A percentile compares a stretch with the other conserved stretches of the same genome.
These are phyloP conservation scores for Naganishia sp. DNA, from an alignment of 1,284 basidiomycete genomes.

Conservation along the genomic window DNA sequence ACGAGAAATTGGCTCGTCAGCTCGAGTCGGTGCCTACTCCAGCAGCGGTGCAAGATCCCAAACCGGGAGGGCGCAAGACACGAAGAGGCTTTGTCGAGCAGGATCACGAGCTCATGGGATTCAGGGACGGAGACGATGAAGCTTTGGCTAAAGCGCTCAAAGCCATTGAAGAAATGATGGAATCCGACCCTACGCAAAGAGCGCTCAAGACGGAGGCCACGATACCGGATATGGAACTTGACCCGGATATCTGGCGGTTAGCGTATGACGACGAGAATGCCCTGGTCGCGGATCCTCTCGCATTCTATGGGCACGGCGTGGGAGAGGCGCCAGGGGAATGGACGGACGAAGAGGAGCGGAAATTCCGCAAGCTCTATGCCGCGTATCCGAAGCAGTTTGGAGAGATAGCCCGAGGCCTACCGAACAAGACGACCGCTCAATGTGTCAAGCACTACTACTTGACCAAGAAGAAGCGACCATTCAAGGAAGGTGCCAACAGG, in stretches of 20 bases:
- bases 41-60: slow-evolving; percentile 25
- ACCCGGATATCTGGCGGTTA: slow-evolving; percentile 25
- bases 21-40: slow-evolving; percentile 21
- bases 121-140: slow-evolving; percentile 33
- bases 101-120: slow-evolving; percentile 32
- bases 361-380: slow-evolving; percentile 32
- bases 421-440: slow-evolving; percentile 23
- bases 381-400: slow-evolving; percentile 34
- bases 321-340: slow-evolving; percentile 23
- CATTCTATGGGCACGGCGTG: slow-evolving; percentile 28
- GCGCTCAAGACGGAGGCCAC: slow-evolving; percentile 34
- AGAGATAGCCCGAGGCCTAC: slow-evolving; percentile 29
- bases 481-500: slow-evolving; percentile 30
- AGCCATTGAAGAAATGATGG: slow-evolving; percentile 31
- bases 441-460: slow-evolving; percentile 35
- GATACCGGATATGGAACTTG: slow-evolving; percentile 34
- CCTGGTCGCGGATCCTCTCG: slow-evolving; percentile 30
- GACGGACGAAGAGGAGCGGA: slow-evolving; percentile 29
- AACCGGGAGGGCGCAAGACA: slow-evolving; percentile 26
- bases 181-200: slow-evolving; percentile 33
- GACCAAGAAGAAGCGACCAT: slow-evolving; percentile 33
- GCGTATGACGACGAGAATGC: slow-evolving; percentile 31
- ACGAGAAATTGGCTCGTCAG: slow-evolving; percentile 28
- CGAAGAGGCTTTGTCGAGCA: slow-evolving; percentile 26
- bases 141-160: slow-evolving; percentile 28